A percentile compares a stretch with the other conserved stretches of the same genome.
phyloP scores from a whole-genome alignment of 768 basidiomycete species.

The Leccinum fibrillosum region DNA sequence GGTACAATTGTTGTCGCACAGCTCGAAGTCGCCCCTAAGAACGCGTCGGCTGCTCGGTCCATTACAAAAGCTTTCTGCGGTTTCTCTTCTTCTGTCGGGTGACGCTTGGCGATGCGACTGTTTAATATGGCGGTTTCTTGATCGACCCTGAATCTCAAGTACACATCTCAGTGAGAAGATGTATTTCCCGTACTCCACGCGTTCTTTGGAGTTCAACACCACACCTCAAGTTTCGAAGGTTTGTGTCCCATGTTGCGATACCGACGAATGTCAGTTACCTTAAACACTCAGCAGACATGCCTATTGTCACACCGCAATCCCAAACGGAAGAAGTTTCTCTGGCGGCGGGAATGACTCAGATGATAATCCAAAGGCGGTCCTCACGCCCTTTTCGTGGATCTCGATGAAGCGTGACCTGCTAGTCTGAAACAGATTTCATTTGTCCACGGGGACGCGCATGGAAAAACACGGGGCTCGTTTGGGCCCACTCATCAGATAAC shows the following conservation, averaged over 20 bases:
- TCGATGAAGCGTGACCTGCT: neutral
- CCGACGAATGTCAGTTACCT: neutral
- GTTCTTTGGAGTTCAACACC: neutral
- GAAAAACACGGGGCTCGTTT: constrained; percentile 1
- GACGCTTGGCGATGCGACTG: neutral
- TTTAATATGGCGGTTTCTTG: neutral
- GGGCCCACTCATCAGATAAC: constrained; percentile 1
- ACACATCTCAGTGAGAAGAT: neutral
- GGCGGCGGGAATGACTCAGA: neutral
- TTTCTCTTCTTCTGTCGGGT: neutral
- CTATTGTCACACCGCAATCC: neutral
- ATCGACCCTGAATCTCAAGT: neutral
- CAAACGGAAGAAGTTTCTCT: neutral
- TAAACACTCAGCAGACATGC: neutral
- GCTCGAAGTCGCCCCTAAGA: neutral
- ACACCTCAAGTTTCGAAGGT: neutral
- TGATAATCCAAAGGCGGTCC: neutral
- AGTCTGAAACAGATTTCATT: constrained; percentile 6
- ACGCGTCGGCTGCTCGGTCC: neutral
- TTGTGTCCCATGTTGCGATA: neutral
- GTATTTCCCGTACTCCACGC: neutral
- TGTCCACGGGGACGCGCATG: neutral
- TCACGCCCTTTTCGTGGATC: neutral
- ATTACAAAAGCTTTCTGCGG: too few relatives aligned
- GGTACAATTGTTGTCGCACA: neutral